Evolutionary conservation across 2,329 filamentous ascomycete genomes (phyloP), one percentile per base, ranked within the genome.

Genomic region (Ustulina deusta): DNA sequence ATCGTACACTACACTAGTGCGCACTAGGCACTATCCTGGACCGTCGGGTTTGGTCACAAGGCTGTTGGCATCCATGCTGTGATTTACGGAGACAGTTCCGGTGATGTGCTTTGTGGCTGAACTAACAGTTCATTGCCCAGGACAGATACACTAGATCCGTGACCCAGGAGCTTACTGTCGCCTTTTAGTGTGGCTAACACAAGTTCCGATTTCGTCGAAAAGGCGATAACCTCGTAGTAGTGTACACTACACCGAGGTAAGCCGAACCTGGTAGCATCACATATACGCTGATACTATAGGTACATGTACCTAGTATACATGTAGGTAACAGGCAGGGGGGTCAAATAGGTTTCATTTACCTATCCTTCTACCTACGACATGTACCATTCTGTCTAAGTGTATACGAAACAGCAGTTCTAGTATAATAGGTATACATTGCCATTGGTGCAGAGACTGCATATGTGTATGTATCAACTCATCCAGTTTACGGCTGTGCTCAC

Each of bases 91-190:
- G 15, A 56, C 51, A 40, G n/a, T 55, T 38, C 51, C 60, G 49
- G 40, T 48, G 27, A 36, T 62, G 49, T 62, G 38, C 58, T 40
- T 36, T 63, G 34, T 25, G 34, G 52, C 52, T 63, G 40, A 57
- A 48, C 61, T 42, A 51, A 42, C 25, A 56, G 20, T 34, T 32
- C 32, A 32, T 63, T 27, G 20, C 42, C 52, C 46, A 57, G 10
- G 20, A 13, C 6, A 48, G 9, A 56, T 36, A 57, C 38, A n/a
- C n/a, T n/a, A n/a, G 27, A 32, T 32, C 6, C 32, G 27, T 32
- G 25, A 42, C 51, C 36, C 42, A 51, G 34, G 32, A 48, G 58
- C 58, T 62, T 66, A 66, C 58, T 66, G 25, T 61, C 51, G 17
- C 57, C 38, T 52, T 34, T 63, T 36, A 55, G 40, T n/a, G 17